phyloP scores from a whole-genome alignment of 176 grass and related monocot species.

The Hsuehochloa calcarea region DNA sequence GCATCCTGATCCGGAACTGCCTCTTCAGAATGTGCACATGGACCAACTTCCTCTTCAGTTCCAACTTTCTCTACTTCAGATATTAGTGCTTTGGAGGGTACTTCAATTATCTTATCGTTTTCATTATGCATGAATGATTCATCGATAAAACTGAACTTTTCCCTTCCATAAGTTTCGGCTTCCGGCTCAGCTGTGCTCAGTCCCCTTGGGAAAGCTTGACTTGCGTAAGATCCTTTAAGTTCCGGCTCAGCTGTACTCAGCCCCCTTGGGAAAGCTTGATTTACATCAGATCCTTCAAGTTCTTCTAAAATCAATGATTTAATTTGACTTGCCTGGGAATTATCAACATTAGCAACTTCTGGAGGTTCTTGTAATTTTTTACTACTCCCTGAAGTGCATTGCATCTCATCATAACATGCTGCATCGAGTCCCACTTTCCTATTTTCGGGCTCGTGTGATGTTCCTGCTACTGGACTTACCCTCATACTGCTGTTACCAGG shows the following conservation, averaged over 20 bases:
- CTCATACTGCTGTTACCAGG: conserved; percentile 12
- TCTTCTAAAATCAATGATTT: conserved; percentile 49
- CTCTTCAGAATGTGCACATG: conserved; percentile 27
- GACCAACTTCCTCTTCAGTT: conserved; percentile 17
- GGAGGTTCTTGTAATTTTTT: conserved; percentile 33
- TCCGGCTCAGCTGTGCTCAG: conserved; percentile 15
- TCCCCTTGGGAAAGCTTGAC: conserved; percentile 13
- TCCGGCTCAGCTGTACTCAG: conserved; percentile 16
- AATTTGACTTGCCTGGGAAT: conserved; percentile 22
- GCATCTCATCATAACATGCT: conserved; percentile 5
- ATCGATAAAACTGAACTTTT: conserved; percentile 42
- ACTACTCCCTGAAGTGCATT: conserved; percentile 22
- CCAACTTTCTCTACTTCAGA: conserved; percentile 27
- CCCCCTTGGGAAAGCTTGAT: conserved; percentile 9
- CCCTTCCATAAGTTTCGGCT: conserved; percentile 38
- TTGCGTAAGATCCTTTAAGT: conserved; percentile 33
- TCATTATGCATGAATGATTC: conserved; percentile 32
- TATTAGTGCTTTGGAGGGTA: background rate
- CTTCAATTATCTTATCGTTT: conserved; percentile 19
- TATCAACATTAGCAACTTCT: conserved; percentile 26
- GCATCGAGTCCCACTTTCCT: conserved; percentile 30
- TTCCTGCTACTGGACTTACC: conserved; percentile 26
- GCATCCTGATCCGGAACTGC: conserved; percentile 24
- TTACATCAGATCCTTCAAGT: conserved; percentile 36
- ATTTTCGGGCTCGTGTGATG: conserved; percentile 31